These are phyloP conservation scores for Globomyces sp. DNA, from an alignment of 371 early-diverging fungal genomes.

Conservation along the genomic window DNA sequence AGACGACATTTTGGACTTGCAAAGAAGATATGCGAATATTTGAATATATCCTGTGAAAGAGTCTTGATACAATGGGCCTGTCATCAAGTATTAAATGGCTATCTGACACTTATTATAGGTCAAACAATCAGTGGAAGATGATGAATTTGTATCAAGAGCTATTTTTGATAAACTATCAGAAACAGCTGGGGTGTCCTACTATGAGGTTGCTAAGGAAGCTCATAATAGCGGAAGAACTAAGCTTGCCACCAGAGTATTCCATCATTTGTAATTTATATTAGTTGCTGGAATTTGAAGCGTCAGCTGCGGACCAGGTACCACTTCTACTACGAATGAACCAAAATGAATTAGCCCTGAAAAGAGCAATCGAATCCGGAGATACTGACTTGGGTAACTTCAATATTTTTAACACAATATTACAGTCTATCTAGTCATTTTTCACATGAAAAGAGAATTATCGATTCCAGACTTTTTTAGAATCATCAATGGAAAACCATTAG, in stretches of 20 bases:
- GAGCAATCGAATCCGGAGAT: constrained; percentile 92
- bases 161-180: constrained; percentile 76
- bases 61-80: constrained; percentile 96
- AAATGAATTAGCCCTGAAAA: constrained; percentile 80
- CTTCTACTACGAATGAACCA: constrained; percentile 89
- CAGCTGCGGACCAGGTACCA: constrained; percentile 91
- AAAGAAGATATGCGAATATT: constrained; percentile 76
- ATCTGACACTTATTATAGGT: constrained; percentile 47
- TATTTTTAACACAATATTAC: constrained; percentile 20
- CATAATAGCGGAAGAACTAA: constrained; percentile 80
- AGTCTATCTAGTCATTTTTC: constrained; percentile 86
- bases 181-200: constrained; percentile 75
- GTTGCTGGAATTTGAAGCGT: constrained; percentile 91
- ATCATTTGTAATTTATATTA: constrained; percentile 22
- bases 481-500: constrained; percentile 77
- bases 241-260: constrained; percentile 74
- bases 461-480: constrained; percentile 87
- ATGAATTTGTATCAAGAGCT: constrained; percentile 74
- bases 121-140: constrained; percentile 78
- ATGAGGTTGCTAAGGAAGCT: constrained; percentile 92
- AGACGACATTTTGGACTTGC: constrained; percentile 86
- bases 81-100: constrained; percentile 61
- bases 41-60: constrained; percentile 73
- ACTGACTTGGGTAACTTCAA: constrained; percentile 66
- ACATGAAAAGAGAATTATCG: constrained; percentile 78